Evolutionary conservation across 805 yeast species (phyloP), one percentile per base, ranked within the genome.

Genomic region (Kazachstania psychrophila): DNA sequence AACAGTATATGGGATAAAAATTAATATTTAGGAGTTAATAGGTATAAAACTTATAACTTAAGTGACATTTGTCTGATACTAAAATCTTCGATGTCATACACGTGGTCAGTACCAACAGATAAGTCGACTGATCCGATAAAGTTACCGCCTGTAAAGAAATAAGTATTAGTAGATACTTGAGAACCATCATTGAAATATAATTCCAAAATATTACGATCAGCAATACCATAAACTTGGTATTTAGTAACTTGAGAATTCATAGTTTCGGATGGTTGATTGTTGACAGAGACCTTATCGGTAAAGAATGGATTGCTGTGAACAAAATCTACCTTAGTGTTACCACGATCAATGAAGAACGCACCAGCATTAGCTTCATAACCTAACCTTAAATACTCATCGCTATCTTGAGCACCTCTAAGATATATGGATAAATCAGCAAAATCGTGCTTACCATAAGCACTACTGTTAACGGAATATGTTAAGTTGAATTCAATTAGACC

Each of bases 131-230:
- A 5, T 24, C 28, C 28, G 10, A 32, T 24, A 8, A 23, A 23
- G n/a, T 32, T 32, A 32, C 35, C 35, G 12, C 23, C 29, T 16
- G 35, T 24, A 13, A 32, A 32, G 23, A 32, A 32, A n/a, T 23
- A 24, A 4, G 35, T 32, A 13, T 23, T 32, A 17, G 35, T 32
- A 16, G 35, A 32, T 7, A n/a, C 17, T 24, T 24, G 28, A 12
- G 28, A 24, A 9, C 35, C 28, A 14, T 32, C 35, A 25, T 32
- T 32, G 23, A 32, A 32, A 18, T 32, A 32, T n/a, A 32, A 14
- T 18, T 32, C 35, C 24, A 24, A 3, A 17, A 32, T 32, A 8
- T 32, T 32, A 13, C 23, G 14, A 18, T 32, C 35, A 4, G 28
- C 27, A 15, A 32, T 24, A 32, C 35, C 35, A 25, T 24, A 12